Percentiles rank a stretch among this genome's conserved stretches.
These are phyloP conservation scores for Monilinia laxa DNA, from an alignment of 2,329 filamentous ascomycete species.

Conservation along the genomic window DNA sequence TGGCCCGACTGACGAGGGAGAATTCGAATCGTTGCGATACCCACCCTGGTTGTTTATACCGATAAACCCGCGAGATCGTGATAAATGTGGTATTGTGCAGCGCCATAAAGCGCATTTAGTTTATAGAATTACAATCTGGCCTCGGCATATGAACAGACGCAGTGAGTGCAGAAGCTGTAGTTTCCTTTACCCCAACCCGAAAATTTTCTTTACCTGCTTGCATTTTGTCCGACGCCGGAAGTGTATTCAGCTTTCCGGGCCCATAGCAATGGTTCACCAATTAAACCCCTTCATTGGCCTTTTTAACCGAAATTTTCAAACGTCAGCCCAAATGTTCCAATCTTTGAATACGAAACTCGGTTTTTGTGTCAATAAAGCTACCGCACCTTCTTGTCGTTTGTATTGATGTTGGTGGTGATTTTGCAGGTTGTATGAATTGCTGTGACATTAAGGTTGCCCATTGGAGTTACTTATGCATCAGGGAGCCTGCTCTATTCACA, in stretches of 20 bases:
- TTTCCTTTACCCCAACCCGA: background rate
- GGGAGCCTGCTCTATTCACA: background rate
- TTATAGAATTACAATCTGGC: background rate
- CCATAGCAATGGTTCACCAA: constrained; percentile 18
- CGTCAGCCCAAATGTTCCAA: background rate
- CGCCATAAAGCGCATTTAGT: background rate
- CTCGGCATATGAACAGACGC: background rate
- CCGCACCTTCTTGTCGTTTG: background rate
- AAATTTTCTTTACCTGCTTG: background rate
- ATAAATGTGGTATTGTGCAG: background rate
- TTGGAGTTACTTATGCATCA: background rate
- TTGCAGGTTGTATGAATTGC: background rate
- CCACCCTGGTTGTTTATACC: background rate
- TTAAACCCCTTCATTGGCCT: constrained; percentile 11
- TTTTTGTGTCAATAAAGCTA: background rate
- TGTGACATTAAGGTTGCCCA: background rate
- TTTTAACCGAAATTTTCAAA: constrained; percentile 18
- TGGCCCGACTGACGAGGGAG: background rate
- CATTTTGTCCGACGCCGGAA: constrained; percentile 5
- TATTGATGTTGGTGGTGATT: background rate
- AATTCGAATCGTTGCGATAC: constrained; percentile 1
- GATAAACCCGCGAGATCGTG: background rate
- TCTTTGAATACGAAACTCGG: constrained; percentile 2
- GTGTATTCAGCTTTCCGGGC: constrained; percentile 3
- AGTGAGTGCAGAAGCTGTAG: background rate